A percentile compares a stretch with the other conserved stretches of the same genome.
phyloP scores from a whole-genome alignment of 805 yeast genomes.

The Hanseniaspora occidentalis region DNA sequence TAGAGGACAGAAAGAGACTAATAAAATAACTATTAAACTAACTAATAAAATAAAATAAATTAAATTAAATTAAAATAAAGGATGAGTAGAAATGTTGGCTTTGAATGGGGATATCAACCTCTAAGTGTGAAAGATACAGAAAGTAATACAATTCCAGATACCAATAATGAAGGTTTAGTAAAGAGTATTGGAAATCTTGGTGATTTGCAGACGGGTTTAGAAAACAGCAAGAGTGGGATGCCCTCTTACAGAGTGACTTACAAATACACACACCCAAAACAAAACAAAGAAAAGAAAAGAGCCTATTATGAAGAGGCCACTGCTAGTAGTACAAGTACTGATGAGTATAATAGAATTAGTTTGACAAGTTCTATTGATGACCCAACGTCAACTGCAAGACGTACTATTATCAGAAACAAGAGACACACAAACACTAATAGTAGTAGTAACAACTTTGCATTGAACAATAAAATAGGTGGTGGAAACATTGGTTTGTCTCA shows the following conservation, averaged over 20 bases:
- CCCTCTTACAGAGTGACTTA: neutral
- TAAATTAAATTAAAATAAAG: too few relatives aligned
- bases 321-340: neutral
- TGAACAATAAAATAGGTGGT: neutral
- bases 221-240: too few relatives aligned
- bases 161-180: neutral
- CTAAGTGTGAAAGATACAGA: neutral
- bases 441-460: neutral
- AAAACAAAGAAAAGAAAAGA: neutral
- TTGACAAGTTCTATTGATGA: too few relatives aligned
- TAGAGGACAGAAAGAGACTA: too few relatives aligned
- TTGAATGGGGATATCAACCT: slow-evolving; percentile 13
- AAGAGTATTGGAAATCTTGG: neutral
- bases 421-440: neutral
- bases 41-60: too few relatives aligned
- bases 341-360: neutral
- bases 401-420: neutral
- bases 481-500: too few relatives aligned
- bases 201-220: neutral
- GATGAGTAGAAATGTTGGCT: slow-evolving; percentile 10
- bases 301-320: neutral
- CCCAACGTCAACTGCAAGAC: neutral
- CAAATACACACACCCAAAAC: neutral
- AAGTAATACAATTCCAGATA: neutral
- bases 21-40: too few relatives aligned